phyloP scores from a whole-genome alignment of 169 alveolate species.

The Babesia gibsoni region DNA sequence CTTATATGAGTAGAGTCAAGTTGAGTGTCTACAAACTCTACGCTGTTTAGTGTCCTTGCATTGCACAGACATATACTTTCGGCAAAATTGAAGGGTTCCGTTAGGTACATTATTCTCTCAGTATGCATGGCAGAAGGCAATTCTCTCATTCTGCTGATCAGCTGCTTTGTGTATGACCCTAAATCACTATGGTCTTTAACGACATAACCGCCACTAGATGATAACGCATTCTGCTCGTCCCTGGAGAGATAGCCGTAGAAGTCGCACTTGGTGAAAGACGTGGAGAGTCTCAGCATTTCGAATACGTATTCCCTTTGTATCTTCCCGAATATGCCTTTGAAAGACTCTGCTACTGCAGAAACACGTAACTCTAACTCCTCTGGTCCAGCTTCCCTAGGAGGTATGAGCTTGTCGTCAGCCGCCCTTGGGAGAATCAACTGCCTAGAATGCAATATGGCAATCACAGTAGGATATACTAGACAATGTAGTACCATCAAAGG shows the following conservation, averaged over 20 bases:
- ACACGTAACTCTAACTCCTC: conserved; percentile 12
- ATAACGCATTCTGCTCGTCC: conserved; percentile 4
- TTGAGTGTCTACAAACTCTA: conserved; percentile 6
- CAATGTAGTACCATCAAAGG: conserved; percentile 6
- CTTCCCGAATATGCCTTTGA: conserved; percentile 35
- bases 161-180: not conserved
- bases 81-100: conserved; percentile 27
- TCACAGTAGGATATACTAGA: conserved; percentile 12
- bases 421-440: not conserved
- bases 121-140: not conserved
- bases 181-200: not conserved
- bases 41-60: conserved; percentile 18
- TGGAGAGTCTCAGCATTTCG: conserved; percentile 37
- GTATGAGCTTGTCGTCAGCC: not conserved
- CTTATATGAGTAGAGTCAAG: not conserved
- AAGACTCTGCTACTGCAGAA: conserved; percentile 32
- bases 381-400: not conserved
- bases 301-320: conserved; percentile 21
- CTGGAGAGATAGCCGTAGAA: conserved; percentile 7
- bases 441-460: conserved; percentile 28
- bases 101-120: conserved; percentile 14
- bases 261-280: conserved; percentile 15
- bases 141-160: not conserved
- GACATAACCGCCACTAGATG: not conserved
- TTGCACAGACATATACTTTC: conserved; percentile 37